Percentiles rank a stretch among this genome's conserved stretches.
phyloP scores from a whole-genome alignment of 1,284 basidiomycete species.

The Pseudozyma tsukubaensis region DNA sequence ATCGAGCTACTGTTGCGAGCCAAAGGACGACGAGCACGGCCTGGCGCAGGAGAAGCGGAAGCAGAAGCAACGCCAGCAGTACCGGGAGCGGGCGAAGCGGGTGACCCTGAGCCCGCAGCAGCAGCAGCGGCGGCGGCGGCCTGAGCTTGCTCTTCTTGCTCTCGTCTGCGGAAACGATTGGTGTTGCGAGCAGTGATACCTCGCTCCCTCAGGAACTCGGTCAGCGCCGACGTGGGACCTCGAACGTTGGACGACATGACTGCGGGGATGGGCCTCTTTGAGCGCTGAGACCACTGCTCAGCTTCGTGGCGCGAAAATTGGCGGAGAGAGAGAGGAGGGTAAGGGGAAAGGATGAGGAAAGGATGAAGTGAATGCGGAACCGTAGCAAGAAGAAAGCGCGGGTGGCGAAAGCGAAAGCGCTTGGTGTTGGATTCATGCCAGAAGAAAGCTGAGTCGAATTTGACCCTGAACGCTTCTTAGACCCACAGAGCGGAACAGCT shows the following conservation, averaged over 20 bases:
- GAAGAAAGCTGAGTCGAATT: slow-evolving; percentile 32
- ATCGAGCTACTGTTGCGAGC: slow-evolving; percentile 47
- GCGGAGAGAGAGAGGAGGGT: neutral
- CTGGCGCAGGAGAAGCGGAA: slow-evolving; percentile 12
- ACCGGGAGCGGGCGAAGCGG: neutral
- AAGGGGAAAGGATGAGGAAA: neutral
- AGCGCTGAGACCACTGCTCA: too few species aligned
- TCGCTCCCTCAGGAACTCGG: slow-evolving; percentile 85
- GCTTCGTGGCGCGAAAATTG: neutral
- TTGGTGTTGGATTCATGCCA: slow-evolving; percentile 1
- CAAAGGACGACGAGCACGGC: slow-evolving; percentile 20
- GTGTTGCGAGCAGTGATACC: slow-evolving; percentile 81
- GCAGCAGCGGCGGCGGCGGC: slow-evolving; percentile 4
- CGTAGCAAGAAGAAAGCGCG: neutral
- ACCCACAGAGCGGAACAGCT: neutral
- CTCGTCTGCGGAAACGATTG: slow-evolving; percentile 69
- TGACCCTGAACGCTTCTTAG: slow-evolving; percentile 10
- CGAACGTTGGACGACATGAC: slow-evolving; percentile 72
- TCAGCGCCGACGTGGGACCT: slow-evolving; percentile 89
- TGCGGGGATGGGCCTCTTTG: too few species aligned
- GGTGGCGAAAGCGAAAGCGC: slow-evolving; percentile 29
- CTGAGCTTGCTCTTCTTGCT: slow-evolving; percentile 59
- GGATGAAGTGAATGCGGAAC: neutral
- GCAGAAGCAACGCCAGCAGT: neutral
- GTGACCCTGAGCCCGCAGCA: slow-evolving; percentile 38